Conservation (phyloP, 768 basidiomycete species). For the Serpula lacrymans region DNA sequence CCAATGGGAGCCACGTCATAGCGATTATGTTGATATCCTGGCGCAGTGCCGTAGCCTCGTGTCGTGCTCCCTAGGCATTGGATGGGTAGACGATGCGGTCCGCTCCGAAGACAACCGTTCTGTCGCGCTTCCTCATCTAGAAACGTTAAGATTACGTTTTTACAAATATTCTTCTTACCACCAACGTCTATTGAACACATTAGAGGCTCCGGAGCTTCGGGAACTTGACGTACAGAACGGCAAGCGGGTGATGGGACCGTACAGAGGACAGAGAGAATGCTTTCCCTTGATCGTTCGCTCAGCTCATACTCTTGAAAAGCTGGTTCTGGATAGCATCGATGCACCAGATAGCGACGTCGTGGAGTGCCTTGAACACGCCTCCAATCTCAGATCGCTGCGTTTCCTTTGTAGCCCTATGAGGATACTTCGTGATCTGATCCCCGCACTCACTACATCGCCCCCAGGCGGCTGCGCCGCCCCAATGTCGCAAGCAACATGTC, state of each 20-base stretch:
- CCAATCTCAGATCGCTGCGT: constrained; percentile 12
- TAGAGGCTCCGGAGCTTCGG: constrained; percentile 21
- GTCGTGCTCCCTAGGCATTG: constrained; percentile 25
- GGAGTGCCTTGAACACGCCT: constrained; percentile 18
- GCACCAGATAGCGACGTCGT: constrained; percentile 16
- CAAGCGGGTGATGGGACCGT: constrained; percentile 24
- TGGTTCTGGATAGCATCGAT: constrained; percentile 20
- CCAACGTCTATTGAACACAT: constrained; percentile 19
- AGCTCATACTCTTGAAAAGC: constrained; percentile 24
- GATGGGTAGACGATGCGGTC: constrained; percentile 11
- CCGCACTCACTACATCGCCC: constrained; percentile 14
- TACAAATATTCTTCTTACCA: constrained; percentile 26
- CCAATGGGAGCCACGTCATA: constrained; percentile 26
- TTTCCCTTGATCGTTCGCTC: constrained; percentile 23
- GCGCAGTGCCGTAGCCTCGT: constrained; percentile 22
- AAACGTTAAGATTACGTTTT: constrained; percentile 22
- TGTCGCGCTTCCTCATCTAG: constrained; percentile 24
- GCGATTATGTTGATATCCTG: constrained; percentile 22
- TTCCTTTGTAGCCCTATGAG: constrained; percentile 25
- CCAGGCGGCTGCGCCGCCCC: too few relatives aligned
- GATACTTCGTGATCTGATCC: constrained; percentile 28
- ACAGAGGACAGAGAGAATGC: constrained; percentile 22
- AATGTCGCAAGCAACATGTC: constrained; percentile 12
- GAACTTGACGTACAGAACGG: constrained; percentile 25
- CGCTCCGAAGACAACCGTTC: constrained; percentile 11